Evolutionary conservation across 2,329 filamentous ascomycete genomes (phyloP).

Genomic region (Colletotrichum brevisporum): DNA sequence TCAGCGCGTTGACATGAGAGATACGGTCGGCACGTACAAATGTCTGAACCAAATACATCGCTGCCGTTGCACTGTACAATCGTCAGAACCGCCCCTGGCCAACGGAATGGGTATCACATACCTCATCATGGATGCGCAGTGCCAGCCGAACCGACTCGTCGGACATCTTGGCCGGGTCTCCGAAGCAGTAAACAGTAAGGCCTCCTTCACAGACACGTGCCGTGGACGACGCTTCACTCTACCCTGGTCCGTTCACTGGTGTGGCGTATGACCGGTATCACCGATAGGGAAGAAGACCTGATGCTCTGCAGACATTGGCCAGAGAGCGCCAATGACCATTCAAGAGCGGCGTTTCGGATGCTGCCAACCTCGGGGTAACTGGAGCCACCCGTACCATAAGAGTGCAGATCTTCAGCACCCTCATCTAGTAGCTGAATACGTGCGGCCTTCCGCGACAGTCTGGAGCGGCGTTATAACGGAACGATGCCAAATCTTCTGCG

Average conservation of each 20-base stretch:
- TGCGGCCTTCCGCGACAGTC: not conserved
- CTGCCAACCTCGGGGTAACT: constrained; percentile 84
- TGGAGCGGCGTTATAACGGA: constrained; percentile 53
- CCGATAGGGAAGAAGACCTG: constrained; percentile 94
- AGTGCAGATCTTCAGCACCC: constrained; percentile 85
- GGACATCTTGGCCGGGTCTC: constrained; percentile 93
- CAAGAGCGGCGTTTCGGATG: not conserved
- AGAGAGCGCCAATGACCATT: not conserved
- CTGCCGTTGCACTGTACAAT: constrained; percentile 84
- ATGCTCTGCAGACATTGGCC: too few relatives aligned
- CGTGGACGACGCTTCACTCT: too few relatives aligned
- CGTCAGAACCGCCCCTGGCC: not conserved
- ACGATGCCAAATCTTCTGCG: constrained; percentile 95
- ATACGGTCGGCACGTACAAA: constrained; percentile 96
- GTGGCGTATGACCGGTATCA: constrained; percentile 46
- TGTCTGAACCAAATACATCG: constrained; percentile 98
- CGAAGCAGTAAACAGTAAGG: constrained; percentile 96
- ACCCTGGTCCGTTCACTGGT: too few relatives aligned
- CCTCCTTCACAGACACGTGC: constrained; percentile 68
- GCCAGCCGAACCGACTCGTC: constrained; percentile 86
- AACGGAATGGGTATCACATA: constrained; percentile 46
- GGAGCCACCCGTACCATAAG: constrained; percentile 96
- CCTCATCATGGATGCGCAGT: constrained; percentile 82
- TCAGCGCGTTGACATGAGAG: too few relatives aligned
- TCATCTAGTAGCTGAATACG: constrained; percentile 73